Evolutionary conservation across 768 basidiomycete species (phyloP), one percentile per base, ranked within the genome.

Genomic region (Tephrocybe sp.): DNA sequence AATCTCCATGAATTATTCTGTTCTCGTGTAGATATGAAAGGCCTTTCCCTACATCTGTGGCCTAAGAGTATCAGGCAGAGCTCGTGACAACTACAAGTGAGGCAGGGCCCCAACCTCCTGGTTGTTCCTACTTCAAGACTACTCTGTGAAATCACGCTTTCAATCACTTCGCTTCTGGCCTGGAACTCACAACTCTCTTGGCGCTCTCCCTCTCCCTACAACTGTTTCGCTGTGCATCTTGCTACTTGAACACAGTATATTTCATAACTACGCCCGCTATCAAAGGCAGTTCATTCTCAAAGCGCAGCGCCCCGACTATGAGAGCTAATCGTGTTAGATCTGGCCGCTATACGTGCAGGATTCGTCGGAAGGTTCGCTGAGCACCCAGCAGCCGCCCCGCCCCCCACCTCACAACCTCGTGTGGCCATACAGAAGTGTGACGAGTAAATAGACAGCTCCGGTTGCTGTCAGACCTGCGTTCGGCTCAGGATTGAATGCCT

Each of bases 341-440:
- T 47, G 90, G 90, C 58, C 92, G 90, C 68, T 92, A 90, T 72
- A 92, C 90, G 49, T 92, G 90, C 73, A 80, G 90, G 62, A 89
- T 92, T 34, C 81, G 90, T 58, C 78, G 90, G 61, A 91, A 92
- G 87, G 90, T 89, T 44, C 36, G 68, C 67, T 53, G 53, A 47
- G 52, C 56, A 57, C 44, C 55, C 36, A 47, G 53, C 52, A 51
- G 34, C 51, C 32, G 30, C 23, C 26, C 50, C 12, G 45, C 40
- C 49, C 56, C 48, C 24, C 55, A 51, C 32, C 58, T 64, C 37
- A 60, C 62, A 40, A 28, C 50, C 53, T 50, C 38, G 61, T 47
- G 48, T n/a, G n/a, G 52, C 28, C 46, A 49, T 33, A 44, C 68
- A 92, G 90, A 92, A 92, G 80, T 93, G 90, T 68, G 90, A 93